Percentiles rank a stretch among this genome's conserved stretches.
These are phyloP conservation scores for Podospora sp. DNA, from an alignment of 495 filamentous ascomycete species.

Conservation along the genomic window DNA sequence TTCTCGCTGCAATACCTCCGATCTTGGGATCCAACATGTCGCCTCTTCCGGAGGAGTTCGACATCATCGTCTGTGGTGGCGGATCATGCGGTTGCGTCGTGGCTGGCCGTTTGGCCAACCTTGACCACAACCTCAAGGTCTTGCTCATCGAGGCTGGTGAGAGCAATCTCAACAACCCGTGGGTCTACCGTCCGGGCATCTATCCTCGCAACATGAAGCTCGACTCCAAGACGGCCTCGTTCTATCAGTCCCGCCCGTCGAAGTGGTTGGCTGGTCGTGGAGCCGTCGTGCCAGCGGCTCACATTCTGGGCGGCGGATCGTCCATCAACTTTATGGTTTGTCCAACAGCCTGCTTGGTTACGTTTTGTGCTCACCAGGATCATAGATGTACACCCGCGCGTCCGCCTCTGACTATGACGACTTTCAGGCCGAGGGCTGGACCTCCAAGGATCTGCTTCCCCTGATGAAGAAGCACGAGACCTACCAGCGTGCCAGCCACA, in stretches of 20 bases:
- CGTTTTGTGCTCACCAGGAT: background rate
- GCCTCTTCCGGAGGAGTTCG: slow-evolving; percentile 68
- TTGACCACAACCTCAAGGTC: slow-evolving; percentile 79
- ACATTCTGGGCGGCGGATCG: slow-evolving; percentile 76
- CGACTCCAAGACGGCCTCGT: slow-evolving; percentile 83
- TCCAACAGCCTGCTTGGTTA: no score
- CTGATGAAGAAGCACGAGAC: slow-evolving; percentile 86
- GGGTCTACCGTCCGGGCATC: slow-evolving; percentile 78
- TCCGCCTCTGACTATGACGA: slow-evolving; percentile 83
- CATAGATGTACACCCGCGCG: slow-evolving; percentile 81
- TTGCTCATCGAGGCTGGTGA: slow-evolving; percentile 79
- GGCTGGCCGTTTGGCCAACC: slow-evolving; percentile 74
- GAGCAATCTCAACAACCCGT: slow-evolving; percentile 81
- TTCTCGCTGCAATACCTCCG: background rate
- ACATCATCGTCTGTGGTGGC: slow-evolving; percentile 83
- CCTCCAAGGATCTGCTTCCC: slow-evolving; percentile 74
- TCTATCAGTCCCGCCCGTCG: slow-evolving; percentile 77
- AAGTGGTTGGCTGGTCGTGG: slow-evolving; percentile 70
- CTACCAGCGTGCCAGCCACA: slow-evolving; percentile 76
- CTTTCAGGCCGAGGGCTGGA: slow-evolving; percentile 81
- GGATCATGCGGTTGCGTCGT: slow-evolving; percentile 73
- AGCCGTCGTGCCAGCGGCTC: slow-evolving; percentile 77
- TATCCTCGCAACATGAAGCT: slow-evolving; percentile 61
- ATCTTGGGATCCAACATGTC: slow-evolving; percentile 33
- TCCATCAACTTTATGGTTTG: slow-evolving; percentile 80